phyloP scores from a whole-genome alignment of 1,284 basidiomycete species.

The Flammula alnicola region DNA sequence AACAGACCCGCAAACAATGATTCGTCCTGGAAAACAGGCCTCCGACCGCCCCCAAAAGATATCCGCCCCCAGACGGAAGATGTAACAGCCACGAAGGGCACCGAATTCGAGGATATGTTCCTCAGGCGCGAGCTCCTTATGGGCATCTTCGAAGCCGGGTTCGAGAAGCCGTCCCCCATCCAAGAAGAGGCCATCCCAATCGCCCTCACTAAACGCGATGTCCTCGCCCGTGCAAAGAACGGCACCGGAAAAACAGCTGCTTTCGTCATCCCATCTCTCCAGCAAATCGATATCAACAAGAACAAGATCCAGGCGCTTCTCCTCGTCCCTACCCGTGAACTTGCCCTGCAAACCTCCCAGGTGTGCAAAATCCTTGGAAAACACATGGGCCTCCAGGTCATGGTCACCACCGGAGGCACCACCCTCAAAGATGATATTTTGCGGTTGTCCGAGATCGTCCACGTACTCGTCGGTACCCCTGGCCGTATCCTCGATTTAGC shows the following conservation, averaged over 20 bases:
- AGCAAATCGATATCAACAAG: slow-evolving; percentile 87
- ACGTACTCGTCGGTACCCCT: slow-evolving; percentile 96
- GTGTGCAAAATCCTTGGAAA: slow-evolving; percentile 98
- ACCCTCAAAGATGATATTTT: slow-evolving; percentile 98
- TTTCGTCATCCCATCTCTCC: slow-evolving; percentile 96
- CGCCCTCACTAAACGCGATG: slow-evolving; percentile 86
- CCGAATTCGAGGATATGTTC: slow-evolving; percentile 90
- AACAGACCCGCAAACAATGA: slow-evolving; percentile 24
- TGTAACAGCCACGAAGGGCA: slow-evolving; percentile 89
- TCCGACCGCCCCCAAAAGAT: slow-evolving; percentile 91
- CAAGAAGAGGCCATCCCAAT: slow-evolving; percentile 97
- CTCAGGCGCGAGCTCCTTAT: slow-evolving; percentile 83
- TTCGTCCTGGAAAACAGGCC: slow-evolving; percentile 74
- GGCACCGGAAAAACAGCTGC: slow-evolving; percentile 97
- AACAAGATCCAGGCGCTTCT: slow-evolving; percentile 95
- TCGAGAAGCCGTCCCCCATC: slow-evolving; percentile 96
- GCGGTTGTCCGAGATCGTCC: slow-evolving; percentile 88
- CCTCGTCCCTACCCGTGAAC: slow-evolving; percentile 93
- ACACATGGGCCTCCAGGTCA: slow-evolving; percentile 94
- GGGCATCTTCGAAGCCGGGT: slow-evolving; percentile 97
- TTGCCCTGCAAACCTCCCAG: slow-evolving; percentile 95
- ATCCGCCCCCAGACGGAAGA: slow-evolving; percentile 93
- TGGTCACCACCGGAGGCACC: slow-evolving; percentile 99
- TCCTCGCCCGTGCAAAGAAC: slow-evolving; percentile 92
- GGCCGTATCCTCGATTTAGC: slow-evolving; percentile 96